These are phyloP conservation scores for Yarrowia sp. DNA, from an alignment of 805 yeast genomes.

Conservation along the genomic window DNA sequence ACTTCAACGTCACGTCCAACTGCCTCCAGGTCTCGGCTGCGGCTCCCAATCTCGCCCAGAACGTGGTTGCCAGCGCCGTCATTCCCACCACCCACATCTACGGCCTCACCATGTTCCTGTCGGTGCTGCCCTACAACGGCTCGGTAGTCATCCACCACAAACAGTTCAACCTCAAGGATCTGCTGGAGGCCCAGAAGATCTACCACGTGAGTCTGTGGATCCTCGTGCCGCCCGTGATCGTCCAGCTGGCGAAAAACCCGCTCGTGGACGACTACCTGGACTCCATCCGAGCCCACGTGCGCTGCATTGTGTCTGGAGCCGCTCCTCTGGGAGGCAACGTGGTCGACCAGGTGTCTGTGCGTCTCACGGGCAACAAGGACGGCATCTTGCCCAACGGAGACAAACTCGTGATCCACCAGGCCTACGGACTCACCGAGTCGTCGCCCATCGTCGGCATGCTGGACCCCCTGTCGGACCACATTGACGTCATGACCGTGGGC, in stretches of 20 bases:
- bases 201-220: conserved; percentile 52
- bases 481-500: conserved; percentile 36
- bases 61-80: conserved; percentile 49
- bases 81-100: conserved; percentile 49
- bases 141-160: conserved; percentile 45
- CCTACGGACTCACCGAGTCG: conserved; percentile 27
- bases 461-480: conserved; percentile 19
- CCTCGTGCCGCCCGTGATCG: conserved; percentile 55
- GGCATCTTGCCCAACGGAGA: conserved; percentile 11
- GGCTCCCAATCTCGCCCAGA: conserved; percentile 20
- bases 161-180: conserved; percentile 49
- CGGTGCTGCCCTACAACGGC: conserved; percentile 41
- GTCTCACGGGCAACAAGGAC: conserved; percentile 32
- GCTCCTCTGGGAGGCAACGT: conserved; percentile 53
- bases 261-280: conserved; percentile 53
- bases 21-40: conserved; percentile 52
- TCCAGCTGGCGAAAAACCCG: conserved; percentile 56
- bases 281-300: conserved; percentile 54
- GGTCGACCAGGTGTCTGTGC: conserved; percentile 16
- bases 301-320: conserved; percentile 55
- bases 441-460: conserved; percentile 32
- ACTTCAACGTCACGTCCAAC: conserved; percentile 58
- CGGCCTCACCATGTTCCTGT: conserved; percentile 47
- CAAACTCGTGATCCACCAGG: conserved; percentile 34
- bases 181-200: conserved; percentile 46